These are phyloP conservation scores for Trichosporon sp. DNA, from an alignment of 1,284 basidiomycete genomes.

Conservation along the genomic window DNA sequence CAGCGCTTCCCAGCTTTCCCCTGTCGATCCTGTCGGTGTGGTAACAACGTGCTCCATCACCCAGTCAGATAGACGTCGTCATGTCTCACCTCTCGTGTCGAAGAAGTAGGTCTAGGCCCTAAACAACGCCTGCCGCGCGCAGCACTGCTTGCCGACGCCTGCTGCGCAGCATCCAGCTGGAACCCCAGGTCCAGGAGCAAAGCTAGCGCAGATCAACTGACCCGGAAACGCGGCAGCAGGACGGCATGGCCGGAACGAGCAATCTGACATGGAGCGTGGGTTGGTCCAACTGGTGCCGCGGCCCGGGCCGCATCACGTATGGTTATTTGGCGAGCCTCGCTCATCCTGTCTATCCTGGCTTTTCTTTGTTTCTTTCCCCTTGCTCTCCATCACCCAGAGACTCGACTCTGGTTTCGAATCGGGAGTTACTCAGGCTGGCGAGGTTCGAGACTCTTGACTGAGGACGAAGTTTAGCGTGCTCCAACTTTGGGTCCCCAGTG, in stretches of 20 bases:
- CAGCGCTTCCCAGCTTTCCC: neutral
- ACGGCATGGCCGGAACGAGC: slow-evolving; percentile 15
- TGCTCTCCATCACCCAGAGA: neutral
- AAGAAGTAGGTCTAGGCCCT: neutral
- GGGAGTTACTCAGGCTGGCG: neutral
- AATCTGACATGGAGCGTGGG: slow-evolving; percentile 14
- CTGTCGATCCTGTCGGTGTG: neutral
- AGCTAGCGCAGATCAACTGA: slow-evolving; percentile 7
- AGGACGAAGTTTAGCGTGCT: neutral
- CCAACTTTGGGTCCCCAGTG: neutral
- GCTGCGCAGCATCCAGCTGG: neutral
- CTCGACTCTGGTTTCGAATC: neutral
- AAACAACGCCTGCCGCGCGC: neutral
- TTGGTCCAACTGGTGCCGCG: neutral
- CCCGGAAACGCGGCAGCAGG: neutral
- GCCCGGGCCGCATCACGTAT: slow-evolving; percentile 10
- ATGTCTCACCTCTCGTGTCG: slow-evolving; percentile 3
- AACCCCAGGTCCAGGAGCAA: too few species aligned
- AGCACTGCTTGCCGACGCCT: neutral
- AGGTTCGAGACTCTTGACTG: neutral
- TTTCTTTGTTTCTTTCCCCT: too few species aligned
- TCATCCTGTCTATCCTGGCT: too few species aligned
- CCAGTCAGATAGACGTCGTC: neutral
- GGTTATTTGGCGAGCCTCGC: neutral
- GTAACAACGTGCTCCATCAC: neutral